Base-by-base conservation (phyloP, 768 basidiomycete genomes). In the Lactarius hatsudake region DNA sequence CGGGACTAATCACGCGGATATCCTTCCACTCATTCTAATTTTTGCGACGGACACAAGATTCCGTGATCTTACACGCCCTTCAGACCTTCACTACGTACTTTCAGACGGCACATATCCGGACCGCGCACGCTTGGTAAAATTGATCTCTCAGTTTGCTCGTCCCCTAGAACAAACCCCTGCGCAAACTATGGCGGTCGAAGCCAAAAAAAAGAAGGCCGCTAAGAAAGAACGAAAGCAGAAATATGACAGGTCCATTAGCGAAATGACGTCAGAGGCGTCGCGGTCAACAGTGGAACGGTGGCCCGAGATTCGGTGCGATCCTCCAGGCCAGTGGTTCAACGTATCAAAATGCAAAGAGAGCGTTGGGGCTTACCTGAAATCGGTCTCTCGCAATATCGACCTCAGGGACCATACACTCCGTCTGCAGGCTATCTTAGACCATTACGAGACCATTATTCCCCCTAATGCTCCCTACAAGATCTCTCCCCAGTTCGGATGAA, bases 41-140 rank as follows among this genome's bases (percentile, higher is more conserved):
- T 51, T 59, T 23, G 53, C 63, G 15, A 48, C 40, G 18, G 63
- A 59, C 32, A 10, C 13, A 17, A 56, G 57, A 48, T 64, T 48
- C 42, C 34, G 28, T 10, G 40, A 10, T 30, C 28, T 42, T 43
- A 42, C 36, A 38, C 26, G 5, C 55, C 55, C 55, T n/a, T 8
- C 17, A 8, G 17, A 28, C 1, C 55, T 7, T 30, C 28, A 56
- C 26, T 56, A 18, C 10, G 30, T 20, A 20, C 38, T 63, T 7
- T 63, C 54, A 6, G 62, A 56, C 15, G 62, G 62, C 13, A 17
- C 56, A 10, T n/a, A 54, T 36, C 62, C 62, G 5, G 38, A 28
- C 2, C 20, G 18, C 7, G n/a, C 30, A 1, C 55, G 18, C 12
- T 28, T 63, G 18, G 23, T n/a, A 28, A 17, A n/a, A 18, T 17